phyloP scores from a whole-genome alignment of 768 basidiomycete species.

The Trametes elegans region DNA sequence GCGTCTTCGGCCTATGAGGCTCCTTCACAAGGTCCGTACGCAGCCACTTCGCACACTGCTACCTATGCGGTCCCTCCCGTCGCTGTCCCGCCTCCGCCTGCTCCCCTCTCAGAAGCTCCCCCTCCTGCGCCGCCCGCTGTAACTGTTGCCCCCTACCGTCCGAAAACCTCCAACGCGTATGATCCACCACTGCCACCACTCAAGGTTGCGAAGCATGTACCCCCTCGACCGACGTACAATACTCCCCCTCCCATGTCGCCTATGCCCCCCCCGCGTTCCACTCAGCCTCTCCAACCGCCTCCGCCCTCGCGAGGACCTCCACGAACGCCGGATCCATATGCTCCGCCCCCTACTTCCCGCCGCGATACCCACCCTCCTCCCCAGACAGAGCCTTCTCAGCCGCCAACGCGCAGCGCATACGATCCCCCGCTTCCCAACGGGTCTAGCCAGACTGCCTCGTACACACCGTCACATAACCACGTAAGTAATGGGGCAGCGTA shows the following conservation, averaged over 20 bases:
- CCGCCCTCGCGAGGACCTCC: conserved; percentile 16
- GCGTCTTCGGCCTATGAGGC: conserved; percentile 1
- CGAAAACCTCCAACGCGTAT: conserved; percentile 69
- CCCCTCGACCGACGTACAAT: conserved; percentile 10
- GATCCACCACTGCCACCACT: conserved; percentile 69
- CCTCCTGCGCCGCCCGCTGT: conserved; percentile 35
- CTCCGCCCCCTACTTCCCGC: background rate
- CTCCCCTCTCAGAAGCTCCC: conserved; percentile 9
- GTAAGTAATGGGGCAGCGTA: background rate
- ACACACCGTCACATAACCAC: background rate
- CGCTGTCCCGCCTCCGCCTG: conserved; percentile 18
- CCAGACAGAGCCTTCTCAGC: background rate
- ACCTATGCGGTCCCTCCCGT: conserved; percentile 2
- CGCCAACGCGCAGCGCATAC: background rate
- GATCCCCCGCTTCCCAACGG: conserved; percentile 2
- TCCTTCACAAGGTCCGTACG: background rate
- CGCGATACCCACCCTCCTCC: conserved; percentile 1
- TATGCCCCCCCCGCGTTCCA: background rate
- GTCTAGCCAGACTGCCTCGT: background rate
- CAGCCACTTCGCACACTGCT: background rate
- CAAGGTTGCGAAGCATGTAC: conserved; percentile 36
- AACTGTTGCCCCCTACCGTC: conserved; percentile 50
- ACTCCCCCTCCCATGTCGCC: conserved; percentile 11
- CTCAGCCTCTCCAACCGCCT: conserved; percentile 17
- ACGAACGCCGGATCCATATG: conserved; percentile 1